Base-by-base conservation (phyloP, 441 rosid genomes). In the Erysimum cheiri region DNA sequence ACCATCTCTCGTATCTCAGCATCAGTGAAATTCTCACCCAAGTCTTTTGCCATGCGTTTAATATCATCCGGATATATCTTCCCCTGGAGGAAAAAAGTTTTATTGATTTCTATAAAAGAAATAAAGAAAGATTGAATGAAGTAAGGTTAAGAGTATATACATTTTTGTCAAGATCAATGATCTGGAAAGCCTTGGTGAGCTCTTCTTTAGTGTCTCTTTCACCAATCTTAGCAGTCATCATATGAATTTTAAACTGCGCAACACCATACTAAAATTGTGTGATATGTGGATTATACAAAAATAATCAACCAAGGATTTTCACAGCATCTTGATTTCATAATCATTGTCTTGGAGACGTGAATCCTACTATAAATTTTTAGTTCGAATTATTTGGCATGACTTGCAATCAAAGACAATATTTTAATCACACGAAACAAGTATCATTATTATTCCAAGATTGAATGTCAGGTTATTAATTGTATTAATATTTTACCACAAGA, bases 141-240 rank as follows among this genome's bases (percentile, higher is more conserved):
- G 64, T 15, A 14, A 33, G 22, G 22, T 19, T 19, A 19, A 19
- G 22, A 19, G 37, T 9, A 13, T 3, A 69, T 62, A 94, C 97
- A 77, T 89, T 90, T n/a, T 85, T 89, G 84, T 92, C 98, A 29
- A 85, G 89, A 85, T 95, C 99, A 72, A 95, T 88, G 77, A 92
- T 78, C 28, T 55, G 76, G 77, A 95, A 95, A 6, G 99, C 98
- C 75, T 90, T 95, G 59, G 66, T 75, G 15, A 95, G 91, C 85
- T 95, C 98, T 79, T 90, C 98, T 68, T 87, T 92, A 1, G 90
- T 82, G 78, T 95, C 95, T 82, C 97, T 87, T 80, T 95, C 99
- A 43, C 98, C 97, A 58, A 92, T 88, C 79, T 95, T 92, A 59
- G 96, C 89, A 24, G 98, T 95, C 99, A 95, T 95, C 98, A 95